Conservation (phyloP, 305 asterid genomes). For the Fraxinus nigra region DNA sequence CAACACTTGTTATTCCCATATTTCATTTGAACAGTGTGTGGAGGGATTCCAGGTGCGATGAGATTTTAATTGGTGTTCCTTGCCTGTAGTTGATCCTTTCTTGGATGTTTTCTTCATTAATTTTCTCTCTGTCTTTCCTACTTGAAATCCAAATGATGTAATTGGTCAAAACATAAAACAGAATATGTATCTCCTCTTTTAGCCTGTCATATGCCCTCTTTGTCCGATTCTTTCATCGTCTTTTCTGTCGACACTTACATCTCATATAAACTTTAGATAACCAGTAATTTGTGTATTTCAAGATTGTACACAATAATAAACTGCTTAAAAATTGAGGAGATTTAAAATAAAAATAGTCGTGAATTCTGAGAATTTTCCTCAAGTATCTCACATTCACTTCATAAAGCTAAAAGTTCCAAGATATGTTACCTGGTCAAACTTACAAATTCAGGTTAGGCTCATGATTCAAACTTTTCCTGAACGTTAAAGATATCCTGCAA, state of each 20-base stretch:
- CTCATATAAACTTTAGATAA: not conserved
- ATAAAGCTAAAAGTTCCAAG: not conserved
- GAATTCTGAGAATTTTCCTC: not conserved
- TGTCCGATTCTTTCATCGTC: not conserved
- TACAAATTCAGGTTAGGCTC: not conserved
- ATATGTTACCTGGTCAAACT: too few species aligned
- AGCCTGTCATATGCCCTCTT: not conserved
- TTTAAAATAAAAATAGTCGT: not conserved
- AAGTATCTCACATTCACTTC: not conserved
- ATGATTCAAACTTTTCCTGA: not conserved
- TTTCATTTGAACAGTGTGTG: constrained; percentile 96
- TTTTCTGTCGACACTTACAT: not conserved
- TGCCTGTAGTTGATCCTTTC: not conserved
- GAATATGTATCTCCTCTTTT: not conserved
- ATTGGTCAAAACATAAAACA: not conserved
- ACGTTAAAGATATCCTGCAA: not conserved
- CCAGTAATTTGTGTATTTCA: too few species aligned
- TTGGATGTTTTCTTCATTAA: constrained; percentile 4
- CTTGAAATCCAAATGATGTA: not conserved
- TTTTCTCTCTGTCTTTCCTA: not conserved
- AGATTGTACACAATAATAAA: not conserved
- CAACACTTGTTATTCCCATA: constrained; percentile 96
- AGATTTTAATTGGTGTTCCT: constrained; percentile 8
- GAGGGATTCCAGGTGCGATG: constrained; percentile 86
- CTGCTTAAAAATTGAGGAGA: not conserved